Evolutionary conservation across 2,329 filamentous ascomycete genomes (phyloP), one percentile per base, ranked within the genome.

Genomic region (Rhinocladiella similis): DNA sequence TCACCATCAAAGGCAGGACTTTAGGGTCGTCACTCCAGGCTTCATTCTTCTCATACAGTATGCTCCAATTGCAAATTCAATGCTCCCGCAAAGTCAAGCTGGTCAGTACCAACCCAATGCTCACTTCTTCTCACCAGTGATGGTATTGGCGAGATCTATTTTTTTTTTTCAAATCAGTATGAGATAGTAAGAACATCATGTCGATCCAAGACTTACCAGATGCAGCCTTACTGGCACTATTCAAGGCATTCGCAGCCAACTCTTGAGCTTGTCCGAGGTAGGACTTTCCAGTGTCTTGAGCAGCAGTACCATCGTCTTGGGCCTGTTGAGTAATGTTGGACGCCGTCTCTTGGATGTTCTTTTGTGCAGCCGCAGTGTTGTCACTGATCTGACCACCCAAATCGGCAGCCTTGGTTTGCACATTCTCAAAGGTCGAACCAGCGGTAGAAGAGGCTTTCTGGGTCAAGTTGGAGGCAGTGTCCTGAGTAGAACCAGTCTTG

Each of bases 111-210:
- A 27, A 6, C 39, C 41, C 14, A 38, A 3, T 13, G 43, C 18
- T 54, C 54, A 61, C 53, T 63, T 63, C 56, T 63, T 61, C 51
- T 63, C 61, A 25, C 59, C 54, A 14, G 59, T 58, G 45, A 63
- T 63, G 47, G 51, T 45, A 53, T 57, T 60, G 51, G 63, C 63
- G 20, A 64, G 55, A 42, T 65, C 60, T 59, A 22, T 12, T 16
- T 19, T 65, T 58, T 59, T 19, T 12, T 16, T 19, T 14, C 49
- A 27, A 47, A 43, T 64, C 50, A 59, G 59, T 54, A 41, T 47
- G 25, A 36, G 9, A 41, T 3, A 5, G 13, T 16, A 22, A 22
- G 14, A 43, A 2, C 13, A 9, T 29, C 19, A 45, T 29, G 5
- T 18, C 12, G 12, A 43, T 19, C 42, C 20, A 16, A 5, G 14